A percentile compares a stretch with the other conserved stretches of the same genome.
Evolutionary conservation across 164 flowering plant species (phyloP).

Genomic region (Brasenia schreberi): DNA sequence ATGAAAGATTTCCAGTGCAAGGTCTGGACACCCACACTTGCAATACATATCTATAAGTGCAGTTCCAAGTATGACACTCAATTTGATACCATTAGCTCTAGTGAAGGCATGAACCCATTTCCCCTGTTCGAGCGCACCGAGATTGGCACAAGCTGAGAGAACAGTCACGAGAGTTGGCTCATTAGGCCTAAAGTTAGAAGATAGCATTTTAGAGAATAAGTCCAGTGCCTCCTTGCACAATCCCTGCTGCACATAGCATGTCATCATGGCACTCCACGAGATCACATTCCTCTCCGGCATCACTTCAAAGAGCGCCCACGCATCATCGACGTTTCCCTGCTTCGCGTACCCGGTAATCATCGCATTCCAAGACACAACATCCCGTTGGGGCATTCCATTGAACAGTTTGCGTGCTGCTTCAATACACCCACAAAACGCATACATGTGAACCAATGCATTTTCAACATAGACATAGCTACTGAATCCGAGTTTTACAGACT

Average conservation of each 20-base stretch:
- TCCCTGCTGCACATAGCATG: slow-evolving; percentile 21
- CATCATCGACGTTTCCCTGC: slow-evolving; percentile 8
- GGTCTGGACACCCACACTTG: slow-evolving; percentile 21
- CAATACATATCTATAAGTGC: slow-evolving; percentile 27
- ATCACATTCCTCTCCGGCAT: slow-evolving; percentile 22
- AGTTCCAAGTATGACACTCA: slow-evolving; percentile 18
- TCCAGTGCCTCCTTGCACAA: slow-evolving; percentile 14
- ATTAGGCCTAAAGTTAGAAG: slow-evolving; percentile 12
- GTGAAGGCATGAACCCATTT: slow-evolving; percentile 24
- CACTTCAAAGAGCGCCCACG: slow-evolving; percentile 13
- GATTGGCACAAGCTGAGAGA: slow-evolving; percentile 16
- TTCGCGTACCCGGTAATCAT: slow-evolving; percentile 17
- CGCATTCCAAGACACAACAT: slow-evolving; percentile 26
- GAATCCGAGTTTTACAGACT: slow-evolving; percentile 14
- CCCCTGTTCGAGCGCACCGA: slow-evolving; percentile 21
- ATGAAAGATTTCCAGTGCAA: slow-evolving; percentile 23
- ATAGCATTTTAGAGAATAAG: slow-evolving; percentile 14
- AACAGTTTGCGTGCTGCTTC: slow-evolving; percentile 11
- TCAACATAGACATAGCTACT: slow-evolving; percentile 9
- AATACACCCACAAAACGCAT: slow-evolving; percentile 7
- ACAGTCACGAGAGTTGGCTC: slow-evolving; percentile 19
- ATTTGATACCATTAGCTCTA: slow-evolving; percentile 12
- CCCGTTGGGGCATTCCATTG: slow-evolving; percentile 4
- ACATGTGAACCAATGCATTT: slow-evolving; percentile 17
- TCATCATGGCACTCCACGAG: slow-evolving; percentile 24